A percentile compares a stretch with the other conserved stretches of the same genome.
phyloP scores from a whole-genome alignment of 208 protist species.

The Giardia duodenalis region DNA sequence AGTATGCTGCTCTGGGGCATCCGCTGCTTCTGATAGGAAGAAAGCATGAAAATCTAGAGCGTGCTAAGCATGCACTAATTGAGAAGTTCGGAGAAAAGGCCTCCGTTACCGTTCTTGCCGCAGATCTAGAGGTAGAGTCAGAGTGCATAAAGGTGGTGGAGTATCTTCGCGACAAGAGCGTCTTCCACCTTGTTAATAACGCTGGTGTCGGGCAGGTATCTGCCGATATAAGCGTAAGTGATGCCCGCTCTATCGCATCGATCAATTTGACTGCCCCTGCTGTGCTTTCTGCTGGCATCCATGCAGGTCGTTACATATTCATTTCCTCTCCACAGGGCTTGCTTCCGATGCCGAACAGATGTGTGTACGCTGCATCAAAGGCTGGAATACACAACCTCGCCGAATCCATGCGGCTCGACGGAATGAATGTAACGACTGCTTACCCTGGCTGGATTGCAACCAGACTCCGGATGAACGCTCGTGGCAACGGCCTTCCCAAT shows the following conservation, averaged over 20 bases:
- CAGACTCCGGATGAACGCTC: not conserved
- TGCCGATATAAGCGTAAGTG: not conserved
- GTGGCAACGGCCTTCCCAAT: not conserved
- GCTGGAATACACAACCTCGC: not conserved
- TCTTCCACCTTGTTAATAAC: conserved; percentile 2
- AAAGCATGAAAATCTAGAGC: not conserved
- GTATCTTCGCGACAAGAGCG: not conserved
- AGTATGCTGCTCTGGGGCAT: not conserved
- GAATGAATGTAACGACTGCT: not conserved
- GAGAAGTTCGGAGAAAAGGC: too few relatives aligned
- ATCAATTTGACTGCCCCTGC: not conserved
- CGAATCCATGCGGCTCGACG: not conserved
- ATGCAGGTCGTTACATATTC: not conserved
- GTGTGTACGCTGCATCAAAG: not conserved
- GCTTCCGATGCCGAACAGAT: not conserved
- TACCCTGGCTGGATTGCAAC: not conserved
- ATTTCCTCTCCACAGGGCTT: not conserved
- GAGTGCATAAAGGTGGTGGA: not conserved
- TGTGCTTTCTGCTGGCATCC: not conserved
- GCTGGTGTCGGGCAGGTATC: not conserved
- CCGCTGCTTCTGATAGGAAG: not conserved
- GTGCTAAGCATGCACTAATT: not conserved
- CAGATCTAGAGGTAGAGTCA: not conserved
- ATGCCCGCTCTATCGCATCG: not conserved
- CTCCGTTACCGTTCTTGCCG: not conserved